Base-by-base conservation (phyloP, 768 basidiomycete genomes). In the Rhizopogon vesiculosus region DNA sequence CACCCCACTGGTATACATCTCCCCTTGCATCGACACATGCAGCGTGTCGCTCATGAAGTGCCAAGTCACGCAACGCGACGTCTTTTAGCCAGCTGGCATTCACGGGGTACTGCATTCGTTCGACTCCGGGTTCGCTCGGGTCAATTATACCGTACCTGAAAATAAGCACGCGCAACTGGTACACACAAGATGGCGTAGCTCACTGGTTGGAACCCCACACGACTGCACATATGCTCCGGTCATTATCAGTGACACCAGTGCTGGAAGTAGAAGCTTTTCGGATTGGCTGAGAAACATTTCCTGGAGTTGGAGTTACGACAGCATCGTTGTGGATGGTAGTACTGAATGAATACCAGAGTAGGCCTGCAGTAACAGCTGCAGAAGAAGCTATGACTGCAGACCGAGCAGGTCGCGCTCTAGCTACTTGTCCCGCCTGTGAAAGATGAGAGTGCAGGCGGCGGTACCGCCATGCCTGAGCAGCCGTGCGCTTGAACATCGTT, bases 1-100 rank as follows among this genome's bases (percentile, higher is more conserved):
- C 75, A 0, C 91, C 91, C 91, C 91, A 93, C 61, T 92, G 89
- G 62, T 90, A 88, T 3, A 91, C 85, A 61, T 94, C 86, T 25
- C 91, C 92, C 38, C 80, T 77, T 7, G 82, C 83, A 63, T 93
- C 90, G 18, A 93, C 81, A 58, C 88, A 91, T 13, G 85, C 90
- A 1, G 83, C 88, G 59, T 88, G 83, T 33, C 71, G 73, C 55
- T 80, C 75, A 52, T 91, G 84, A 28, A 93, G 70, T 12, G 78
- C 83, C 39, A 93, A 66, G 63, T 93, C 89, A 8, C 89, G 82
- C 13, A 93, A 74, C 4, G 89, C 88, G 45, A 85, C 76, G 54
- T 81, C 80, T 51, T 84, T 76, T 33, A 93, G 71, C 81, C 86
- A 89, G 19, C 70, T 67, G 2, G 74, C 79, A 53, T 78, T 66